Evolutionary conservation across 1,139 yeast genomes (phyloP).

Genomic region (Arxiozyma slooffiae): DNA sequence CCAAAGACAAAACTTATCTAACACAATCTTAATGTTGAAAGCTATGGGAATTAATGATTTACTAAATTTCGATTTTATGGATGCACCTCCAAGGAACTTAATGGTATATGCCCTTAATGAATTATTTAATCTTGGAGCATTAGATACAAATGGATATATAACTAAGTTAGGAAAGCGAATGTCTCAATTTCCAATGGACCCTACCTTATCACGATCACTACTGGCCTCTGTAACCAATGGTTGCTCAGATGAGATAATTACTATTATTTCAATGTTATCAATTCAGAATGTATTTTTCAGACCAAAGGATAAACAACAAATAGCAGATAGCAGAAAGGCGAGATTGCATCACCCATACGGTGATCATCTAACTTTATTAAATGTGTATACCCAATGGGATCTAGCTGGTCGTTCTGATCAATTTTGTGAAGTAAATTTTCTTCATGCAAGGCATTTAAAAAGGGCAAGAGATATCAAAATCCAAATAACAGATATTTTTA

Average conservation of each 20-base stretch:
- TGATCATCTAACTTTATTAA: conserved; percentile 76
- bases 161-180: conserved; percentile 69
- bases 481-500: conserved; percentile 60
- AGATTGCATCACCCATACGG: conserved; percentile 72
- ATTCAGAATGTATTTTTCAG: conserved; percentile 79
- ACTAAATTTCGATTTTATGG: conserved; percentile 81
- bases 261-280: conserved; percentile 84
- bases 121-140: conserved; percentile 68
- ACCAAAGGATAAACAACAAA: conserved; percentile 67
- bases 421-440: conserved; percentile 77
- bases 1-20: conserved; percentile 78
- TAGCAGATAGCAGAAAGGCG: conserved; percentile 70
- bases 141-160: conserved; percentile 63
- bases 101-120: conserved; percentile 76
- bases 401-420: conserved; percentile 47
- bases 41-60: conserved; percentile 91
- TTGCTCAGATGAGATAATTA: conserved; percentile 76
- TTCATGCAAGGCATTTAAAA: conserved; percentile 71
- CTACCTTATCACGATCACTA: conserved; percentile 74
- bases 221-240: conserved; percentile 62
- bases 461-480: conserved; percentile 71
- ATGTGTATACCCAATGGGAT: conserved; percentile 74
- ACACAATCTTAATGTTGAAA: conserved; percentile 78
- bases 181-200: conserved; percentile 96
- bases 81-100: conserved; percentile 75